Evolutionary conservation across 2,329 filamentous ascomycete species (phyloP).

Genomic region (Alternaria atra): DNA sequence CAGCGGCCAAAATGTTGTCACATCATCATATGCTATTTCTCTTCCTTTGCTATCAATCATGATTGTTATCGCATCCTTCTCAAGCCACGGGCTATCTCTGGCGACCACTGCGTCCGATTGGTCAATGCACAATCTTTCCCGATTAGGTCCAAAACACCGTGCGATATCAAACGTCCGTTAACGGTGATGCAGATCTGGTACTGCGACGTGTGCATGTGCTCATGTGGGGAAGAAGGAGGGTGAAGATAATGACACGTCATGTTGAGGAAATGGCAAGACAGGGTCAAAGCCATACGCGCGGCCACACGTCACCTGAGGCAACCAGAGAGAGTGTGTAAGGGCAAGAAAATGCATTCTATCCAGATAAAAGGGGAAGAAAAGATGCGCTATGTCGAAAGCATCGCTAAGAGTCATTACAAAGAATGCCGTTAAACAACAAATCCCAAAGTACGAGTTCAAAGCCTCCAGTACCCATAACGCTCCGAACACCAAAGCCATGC

Average conservation of each 20-base stretch:
- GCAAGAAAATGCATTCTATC: constrained; percentile 2
- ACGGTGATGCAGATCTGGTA: constrained; percentile 8
- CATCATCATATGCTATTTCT: neutral
- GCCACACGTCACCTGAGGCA: neutral
- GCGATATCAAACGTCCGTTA: constrained; percentile 11
- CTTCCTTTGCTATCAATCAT: neutral
- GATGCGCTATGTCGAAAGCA: neutral
- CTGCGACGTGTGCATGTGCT: neutral
- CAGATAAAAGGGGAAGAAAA: neutral
- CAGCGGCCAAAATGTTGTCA: neutral
- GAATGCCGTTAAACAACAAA: neutral
- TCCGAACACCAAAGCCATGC: constrained; percentile 28
- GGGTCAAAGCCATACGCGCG: neutral
- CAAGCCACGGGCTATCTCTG: neutral
- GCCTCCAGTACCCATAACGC: constrained; percentile 23
- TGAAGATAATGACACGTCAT: constrained; percentile 3
- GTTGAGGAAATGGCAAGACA: neutral
- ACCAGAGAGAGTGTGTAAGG: neutral
- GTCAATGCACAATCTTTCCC: constrained; percentile 21
- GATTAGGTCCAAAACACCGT: constrained; percentile 14
- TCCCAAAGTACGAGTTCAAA: constrained; percentile 22
- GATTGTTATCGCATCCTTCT: neutral
- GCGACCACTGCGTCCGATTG: constrained; percentile 3
- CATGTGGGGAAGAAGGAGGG: neutral
- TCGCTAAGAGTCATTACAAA: constrained; percentile 17